Evolutionary conservation across 164 flowering plant genomes (phyloP), one percentile per base, ranked within the genome.

Genomic region (Macadamia tetraphylla): DNA sequence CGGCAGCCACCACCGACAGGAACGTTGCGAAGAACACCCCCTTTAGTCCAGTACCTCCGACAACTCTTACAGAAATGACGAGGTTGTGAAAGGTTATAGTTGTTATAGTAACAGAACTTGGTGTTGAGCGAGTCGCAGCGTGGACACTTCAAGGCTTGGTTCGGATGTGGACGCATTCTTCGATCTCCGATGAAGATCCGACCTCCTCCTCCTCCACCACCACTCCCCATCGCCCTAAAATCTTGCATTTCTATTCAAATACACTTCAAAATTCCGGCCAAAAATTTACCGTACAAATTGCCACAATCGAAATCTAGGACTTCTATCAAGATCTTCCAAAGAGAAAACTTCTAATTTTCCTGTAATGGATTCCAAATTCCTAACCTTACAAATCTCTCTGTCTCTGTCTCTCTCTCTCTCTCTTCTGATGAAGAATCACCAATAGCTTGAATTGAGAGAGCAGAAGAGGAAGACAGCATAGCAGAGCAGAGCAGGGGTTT

Each of bases 1-100:
- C 96, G 81, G 73, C 88, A 86, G 44, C 96, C 96, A 0, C 95
- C 95, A 52, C 95, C 95, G 62, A 87, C 87, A 11, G 95, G 91
- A 56, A 89, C 95, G 80, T 89, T 89, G 17, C 95, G 86, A 49
- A 89, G 89, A 65, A 89, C 92, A 73, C 96, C 96, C 58, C 96
- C 96, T 72, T 86, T 89, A 51, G 95, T 89, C 95, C 95, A 89
- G 84, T 89, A 89, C 6, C 95, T 82, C 12, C 92, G 84, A 67
- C 95, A 89, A 77, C 72, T 70, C 78, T 86, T 87, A 78, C 95
- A 89, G 81, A 89, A 89, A 75, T 89, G 92, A 29, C 95, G 91
- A 3, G 95, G 95, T 80, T 89, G 95, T 6, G 95, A 89, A 70
- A 86, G 89, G 76, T 89, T 89, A 75, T 87, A 89, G 79, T 89